phyloP scores from a whole-genome alignment of 2,329 filamentous ascomycete genomes.

The Alternaria arborescens region DNA sequence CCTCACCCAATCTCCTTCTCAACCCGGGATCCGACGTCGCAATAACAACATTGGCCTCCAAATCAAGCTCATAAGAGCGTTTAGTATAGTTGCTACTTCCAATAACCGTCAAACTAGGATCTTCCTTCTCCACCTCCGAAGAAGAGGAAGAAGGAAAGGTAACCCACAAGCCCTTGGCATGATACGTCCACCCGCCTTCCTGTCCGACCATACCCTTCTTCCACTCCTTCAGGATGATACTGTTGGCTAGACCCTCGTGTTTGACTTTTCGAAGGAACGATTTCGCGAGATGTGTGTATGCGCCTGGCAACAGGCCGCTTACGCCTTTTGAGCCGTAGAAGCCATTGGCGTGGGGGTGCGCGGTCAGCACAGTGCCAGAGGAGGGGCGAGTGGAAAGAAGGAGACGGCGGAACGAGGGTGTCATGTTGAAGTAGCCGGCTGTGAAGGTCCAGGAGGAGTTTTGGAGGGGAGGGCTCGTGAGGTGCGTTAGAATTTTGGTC shows the following conservation, averaged over 20 bases:
- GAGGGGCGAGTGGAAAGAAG: conserved; percentile 76
- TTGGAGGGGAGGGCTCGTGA: conserved; percentile 70
- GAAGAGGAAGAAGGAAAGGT: conserved; percentile 63
- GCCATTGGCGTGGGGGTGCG: conserved; percentile 91
- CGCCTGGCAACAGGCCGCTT: conserved; percentile 87
- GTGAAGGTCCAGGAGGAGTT: conserved; percentile 93
- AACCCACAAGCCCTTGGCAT: conserved; percentile 95
- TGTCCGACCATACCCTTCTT: conserved; percentile 80
- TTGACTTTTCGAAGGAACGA: conserved; percentile 76
- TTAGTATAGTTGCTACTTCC: conserved; percentile 97
- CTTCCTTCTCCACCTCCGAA: conserved; percentile 34
- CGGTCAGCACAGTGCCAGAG: conserved; percentile 85
- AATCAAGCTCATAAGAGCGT: conserved; percentile 87
- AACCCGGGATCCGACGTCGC: conserved; percentile 79
- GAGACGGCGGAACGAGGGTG: conserved; percentile 79
- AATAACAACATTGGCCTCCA: conserved; percentile 88
- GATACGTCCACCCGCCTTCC: conserved; percentile 92
- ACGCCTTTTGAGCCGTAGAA: conserved; percentile 91
- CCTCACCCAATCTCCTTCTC: conserved; percentile 76
- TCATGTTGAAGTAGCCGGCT: conserved; percentile 98
- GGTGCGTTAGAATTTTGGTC: conserved; percentile 75
- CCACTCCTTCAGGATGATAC: conserved; percentile 87
- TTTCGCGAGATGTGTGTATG: conserved; percentile 87
- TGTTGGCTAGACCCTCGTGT: conserved; percentile 61
- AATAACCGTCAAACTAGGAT: conserved; percentile 81